Percentiles rank a stretch among this genome's conserved stretches.
These are phyloP conservation scores for Globisporangium emineosum DNA, from an alignment of 352 stramenopile species.

Conservation along the genomic window DNA sequence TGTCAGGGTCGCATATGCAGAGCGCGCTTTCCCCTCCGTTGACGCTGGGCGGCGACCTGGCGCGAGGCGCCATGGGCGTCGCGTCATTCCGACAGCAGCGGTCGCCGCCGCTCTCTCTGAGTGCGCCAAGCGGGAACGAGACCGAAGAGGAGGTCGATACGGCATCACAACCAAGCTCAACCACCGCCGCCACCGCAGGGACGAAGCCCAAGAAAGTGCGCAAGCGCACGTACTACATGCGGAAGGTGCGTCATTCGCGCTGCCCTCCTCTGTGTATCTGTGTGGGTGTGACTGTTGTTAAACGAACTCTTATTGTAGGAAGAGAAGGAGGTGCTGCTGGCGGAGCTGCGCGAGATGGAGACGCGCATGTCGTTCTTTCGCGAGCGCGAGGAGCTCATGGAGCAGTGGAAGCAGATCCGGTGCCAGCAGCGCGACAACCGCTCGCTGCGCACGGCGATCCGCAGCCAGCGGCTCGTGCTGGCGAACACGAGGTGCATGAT, in stretches of 20 bases:
- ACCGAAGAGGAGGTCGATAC: not conserved
- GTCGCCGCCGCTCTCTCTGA: not conserved
- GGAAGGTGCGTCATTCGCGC: conserved; percentile 27
- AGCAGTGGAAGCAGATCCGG: conserved; percentile 24
- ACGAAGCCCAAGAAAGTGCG: conserved; percentile 18
- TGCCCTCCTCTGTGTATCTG: not conserved
- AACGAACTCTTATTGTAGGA: conserved; percentile 17
- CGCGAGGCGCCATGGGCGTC: too few relatives aligned
- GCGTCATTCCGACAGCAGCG: not conserved
- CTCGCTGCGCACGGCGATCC: conserved; percentile 27
- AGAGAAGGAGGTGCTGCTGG: conserved; percentile 32
- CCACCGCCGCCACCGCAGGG: not conserved
- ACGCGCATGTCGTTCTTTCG: conserved; percentile 26
- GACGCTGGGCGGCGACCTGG: not conserved
- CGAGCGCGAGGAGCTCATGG: conserved; percentile 19
- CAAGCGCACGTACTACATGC: conserved; percentile 42
- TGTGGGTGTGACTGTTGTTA: not conserved
- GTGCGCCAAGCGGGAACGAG: not conserved
- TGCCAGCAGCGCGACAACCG: conserved; percentile 26
- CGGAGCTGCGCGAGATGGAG: conserved; percentile 26
- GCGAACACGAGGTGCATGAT: conserved; percentile 34
- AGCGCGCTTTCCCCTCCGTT: not conserved
- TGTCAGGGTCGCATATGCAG: not conserved
- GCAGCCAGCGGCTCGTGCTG: conserved; percentile 35
- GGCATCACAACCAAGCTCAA: not conserved